Percentiles rank a stretch among this genome's conserved stretches.
Conservation (phyloP, 2,329 filamentous ascomycete species). For the Microdochium paspali region DNA sequence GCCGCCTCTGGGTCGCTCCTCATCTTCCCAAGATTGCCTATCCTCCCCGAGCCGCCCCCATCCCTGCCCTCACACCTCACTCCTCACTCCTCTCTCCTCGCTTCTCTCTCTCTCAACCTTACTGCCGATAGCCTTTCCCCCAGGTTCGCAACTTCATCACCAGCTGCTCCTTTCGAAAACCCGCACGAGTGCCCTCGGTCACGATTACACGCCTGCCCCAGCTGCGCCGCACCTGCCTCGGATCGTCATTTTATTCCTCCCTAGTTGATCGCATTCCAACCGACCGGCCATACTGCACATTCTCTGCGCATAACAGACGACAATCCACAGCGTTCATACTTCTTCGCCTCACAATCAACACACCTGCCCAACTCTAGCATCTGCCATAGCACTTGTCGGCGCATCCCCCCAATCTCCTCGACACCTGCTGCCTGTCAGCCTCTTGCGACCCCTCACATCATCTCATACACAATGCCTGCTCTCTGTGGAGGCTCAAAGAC, state of each 20-base stretch:
- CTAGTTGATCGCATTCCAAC: not conserved
- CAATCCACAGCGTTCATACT: not conserved
- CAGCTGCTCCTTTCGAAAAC: not conserved
- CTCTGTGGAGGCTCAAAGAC: constrained; percentile 70
- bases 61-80: no score
- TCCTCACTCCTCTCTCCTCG: not conserved
- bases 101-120: no score
- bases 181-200: not conserved
- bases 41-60: no score
- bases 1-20: not conserved
- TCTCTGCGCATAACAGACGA: not conserved
- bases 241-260: not conserved
- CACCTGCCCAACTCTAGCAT: not conserved
- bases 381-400: not conserved
- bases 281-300: not conserved
- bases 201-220: not conserved
- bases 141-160: no score
- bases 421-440: constrained; percentile 1
- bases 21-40: not conserved
- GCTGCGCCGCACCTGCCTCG: not conserved
- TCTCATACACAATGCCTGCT: constrained; percentile 27
- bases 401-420: not conserved
- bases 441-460: not conserved
- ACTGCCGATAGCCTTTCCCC: no score
- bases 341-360: not conserved